phyloP scores from a whole-genome alignment of 345 rosid genomes.

The Aquilaria yunnanensis region DNA sequence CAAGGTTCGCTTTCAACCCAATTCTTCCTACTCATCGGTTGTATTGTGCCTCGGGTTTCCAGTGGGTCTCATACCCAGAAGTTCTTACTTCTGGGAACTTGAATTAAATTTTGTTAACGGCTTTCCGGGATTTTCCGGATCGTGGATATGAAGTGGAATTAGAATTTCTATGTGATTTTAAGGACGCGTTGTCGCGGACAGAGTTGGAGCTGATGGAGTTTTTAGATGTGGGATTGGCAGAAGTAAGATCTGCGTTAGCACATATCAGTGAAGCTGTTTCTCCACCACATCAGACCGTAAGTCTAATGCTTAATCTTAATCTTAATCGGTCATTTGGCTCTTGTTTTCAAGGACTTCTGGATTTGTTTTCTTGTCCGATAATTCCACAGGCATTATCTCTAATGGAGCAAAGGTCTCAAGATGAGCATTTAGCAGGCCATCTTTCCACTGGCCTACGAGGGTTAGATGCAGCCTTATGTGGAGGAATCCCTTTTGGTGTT shows the following conservation, averaged over 20 bases:
- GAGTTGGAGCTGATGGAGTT: constrained; percentile 79
- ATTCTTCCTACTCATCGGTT: background rate
- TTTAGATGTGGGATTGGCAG: constrained; percentile 46
- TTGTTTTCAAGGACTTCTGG: background rate
- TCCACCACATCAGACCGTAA: constrained; percentile 63
- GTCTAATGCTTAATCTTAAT: background rate
- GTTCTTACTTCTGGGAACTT: background rate
- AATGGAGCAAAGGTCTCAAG: constrained; percentile 38
- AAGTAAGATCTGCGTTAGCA: constrained; percentile 44
- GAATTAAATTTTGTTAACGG: background rate
- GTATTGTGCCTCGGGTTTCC: background rate
- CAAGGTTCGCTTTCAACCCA: constrained; percentile 33
- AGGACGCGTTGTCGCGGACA: constrained; percentile 70
- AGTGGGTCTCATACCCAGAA: background rate
- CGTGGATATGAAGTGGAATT: background rate
- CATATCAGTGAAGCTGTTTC: constrained; percentile 52
- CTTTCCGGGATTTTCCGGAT: background rate
- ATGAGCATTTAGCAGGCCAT: constrained; percentile 54
- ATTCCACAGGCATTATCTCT: constrained; percentile 39
- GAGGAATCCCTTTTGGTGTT: constrained; percentile 86
- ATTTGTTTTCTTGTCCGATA: background rate
- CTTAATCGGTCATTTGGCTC: background rate
- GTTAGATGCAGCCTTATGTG: constrained; percentile 60
- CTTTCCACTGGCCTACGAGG: constrained; percentile 71
- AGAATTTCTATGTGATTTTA: background rate